Base-by-base conservation (phyloP, 2,329 filamentous ascomycete species). In the Monosporascus cannonballus region DNA sequence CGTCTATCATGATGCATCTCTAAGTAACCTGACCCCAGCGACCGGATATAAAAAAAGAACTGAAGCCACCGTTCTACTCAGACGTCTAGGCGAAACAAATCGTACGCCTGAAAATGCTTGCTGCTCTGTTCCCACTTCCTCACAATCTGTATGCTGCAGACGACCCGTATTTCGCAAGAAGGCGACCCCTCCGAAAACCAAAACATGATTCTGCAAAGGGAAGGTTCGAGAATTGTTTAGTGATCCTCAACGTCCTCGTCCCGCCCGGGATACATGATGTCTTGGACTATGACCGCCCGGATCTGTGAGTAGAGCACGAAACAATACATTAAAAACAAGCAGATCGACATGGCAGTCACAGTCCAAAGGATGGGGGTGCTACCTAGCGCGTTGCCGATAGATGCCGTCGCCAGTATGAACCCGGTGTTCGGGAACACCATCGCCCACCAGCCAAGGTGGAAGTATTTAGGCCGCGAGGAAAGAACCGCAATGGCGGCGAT, bases 391-490 rank as follows among this genome's bases (percentile, higher is more conserved):
- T 74, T 73, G 1, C 74, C 77, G 22, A 84, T 76, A 6, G 76
- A 69, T 48, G 83, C 80, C 0, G 79, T 82, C 2, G 77, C 77
- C 47, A 84, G 69, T 4, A 76, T 77, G 60, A 84, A 84, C 4
- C 81, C 81, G 0, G 77, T 79, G 65, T 84, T 84, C 46, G 81
- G 81, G 65, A 84, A 84, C 9, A 84, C 78, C 65, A 81, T 76
- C 0, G 82, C 81, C 78, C 81, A 87, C 81, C 81, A 86, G 1
- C 80, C 80, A 2, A 86, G 71, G 55, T 83, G 78, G 58, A 84
- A 84, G 56, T 71, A 69, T 63, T 73, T 75, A 59, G 77, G 72
- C 4, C 72, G 75, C 11, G 71, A 70, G 63, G 59, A 69, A 50
- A 74, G 47, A 1, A 79, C 73, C 3, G 77, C 76, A 34, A 79